Evolutionary conservation across 176 grass and related monocot species (phyloP), one percentile per base, ranked within the genome.

Genomic region (Cymbopogon citratus): DNA sequence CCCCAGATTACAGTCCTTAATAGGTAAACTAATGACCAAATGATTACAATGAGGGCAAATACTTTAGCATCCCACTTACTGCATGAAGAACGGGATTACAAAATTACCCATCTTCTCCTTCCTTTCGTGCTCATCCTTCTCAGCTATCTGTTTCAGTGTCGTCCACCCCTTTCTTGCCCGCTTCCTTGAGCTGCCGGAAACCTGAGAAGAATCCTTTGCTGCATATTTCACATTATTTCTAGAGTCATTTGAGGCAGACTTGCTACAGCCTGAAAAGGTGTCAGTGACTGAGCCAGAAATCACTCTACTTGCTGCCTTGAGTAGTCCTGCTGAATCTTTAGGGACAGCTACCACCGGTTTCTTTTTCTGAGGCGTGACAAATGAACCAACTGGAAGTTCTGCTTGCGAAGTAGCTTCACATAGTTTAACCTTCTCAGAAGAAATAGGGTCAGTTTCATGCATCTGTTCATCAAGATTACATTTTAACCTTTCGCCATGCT

Each of bases 111-210:
- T 81, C 19, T 77, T 94, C 71, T 79, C 84, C 44, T 89, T 84
- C 63, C 84, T 89, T 71, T 92, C 74, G 29, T 77, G 83, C 68
- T 89, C 87, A 15, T 89, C 82, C 46, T 73, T 88, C 69, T 94
- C 78, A 73, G 88, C 85, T 12, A 92, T 92, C 80, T 98, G 86
- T 76, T 89, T 92, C n/a, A 98, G 80, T 9, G 84, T 92, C 5
- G 81, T 87, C 90, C 92, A 94, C 24, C 86, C 88, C 62, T 86
- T 98, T 77, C 95, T 98, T 78, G 76, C 64, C 63, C 90, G 83
- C 75, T 94, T 98, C 52, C 82, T 92, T 9, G 95, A 98, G 76
- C 86, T 39, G 35, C 69, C 81, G 5, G 52, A 73, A 6, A 48
- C 2, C 27, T 35, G 86, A 62, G 35, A 61, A 72, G 79, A 80